Evolutionary conservation across 2,329 filamentous ascomycete species (phyloP).

Genomic region (Amesomyces nigricolor): DNA sequence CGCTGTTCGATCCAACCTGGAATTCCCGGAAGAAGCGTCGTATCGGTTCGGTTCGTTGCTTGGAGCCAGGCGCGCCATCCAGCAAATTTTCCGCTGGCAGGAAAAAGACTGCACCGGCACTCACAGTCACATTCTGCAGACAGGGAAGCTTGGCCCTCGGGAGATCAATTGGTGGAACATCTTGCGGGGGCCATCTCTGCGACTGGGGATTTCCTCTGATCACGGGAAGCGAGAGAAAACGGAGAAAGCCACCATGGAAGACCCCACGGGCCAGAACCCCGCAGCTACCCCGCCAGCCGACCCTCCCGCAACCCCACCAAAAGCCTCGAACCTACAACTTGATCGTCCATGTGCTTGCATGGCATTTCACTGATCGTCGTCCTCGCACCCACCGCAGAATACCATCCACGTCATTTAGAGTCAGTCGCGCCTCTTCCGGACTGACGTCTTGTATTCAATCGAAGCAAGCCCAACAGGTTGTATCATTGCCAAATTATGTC

Average conservation of each 20-base stretch:
- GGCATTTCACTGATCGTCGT: slow-evolving; percentile 8
- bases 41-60: not conserved
- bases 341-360: not conserved
- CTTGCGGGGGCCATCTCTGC: slow-evolving; percentile 15
- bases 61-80: slow-evolving; percentile 5
- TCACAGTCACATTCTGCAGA: slow-evolving; percentile 2
- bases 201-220: not conserved
- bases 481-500: not conserved
- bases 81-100: slow-evolving; percentile 14
- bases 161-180: slow-evolving; percentile 23
- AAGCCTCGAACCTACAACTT: slow-evolving; percentile 4
- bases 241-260: not conserved
- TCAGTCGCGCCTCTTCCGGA: not conserved
- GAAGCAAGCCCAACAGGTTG: not conserved
- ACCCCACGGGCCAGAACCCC: not conserved
- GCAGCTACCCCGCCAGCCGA: slow-evolving; percentile 5
- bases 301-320: not conserved
- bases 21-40: slow-evolving; percentile 3
- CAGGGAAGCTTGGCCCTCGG: slow-evolving; percentile 13
- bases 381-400: slow-evolving; percentile 5
- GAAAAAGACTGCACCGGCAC: not conserved
- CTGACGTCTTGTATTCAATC: not conserved
- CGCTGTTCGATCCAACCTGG: slow-evolving; percentile 1
- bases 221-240: slow-evolving; percentile 1
- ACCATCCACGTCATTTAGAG: slow-evolving; percentile 4